A percentile compares a stretch with the other conserved stretches of the same genome.
Evolutionary conservation across 768 basidiomycete genomes (phyloP).

Genomic region (Phlebiopsis gigantea): DNA sequence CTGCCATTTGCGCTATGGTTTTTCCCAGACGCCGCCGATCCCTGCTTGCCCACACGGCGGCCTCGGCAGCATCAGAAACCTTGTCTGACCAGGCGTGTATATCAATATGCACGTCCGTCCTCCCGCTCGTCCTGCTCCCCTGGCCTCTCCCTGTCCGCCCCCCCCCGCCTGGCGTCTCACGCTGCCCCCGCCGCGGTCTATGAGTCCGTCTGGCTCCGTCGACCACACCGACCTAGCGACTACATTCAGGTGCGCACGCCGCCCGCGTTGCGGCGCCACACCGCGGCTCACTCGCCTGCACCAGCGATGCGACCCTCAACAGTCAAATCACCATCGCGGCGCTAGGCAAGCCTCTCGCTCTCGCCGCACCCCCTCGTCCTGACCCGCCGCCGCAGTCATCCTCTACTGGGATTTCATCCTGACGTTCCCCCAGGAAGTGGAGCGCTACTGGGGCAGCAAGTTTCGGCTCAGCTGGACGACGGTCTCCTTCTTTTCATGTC

Average conservation of each 20-base stretch:
- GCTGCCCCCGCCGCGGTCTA: too few relatives aligned
- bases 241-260: neutral
- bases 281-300: neutral
- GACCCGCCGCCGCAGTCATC: neutral
- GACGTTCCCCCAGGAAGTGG: neutral
- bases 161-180: too few relatives aligned
- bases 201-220: neutral
- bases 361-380: neutral
- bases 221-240: neutral
- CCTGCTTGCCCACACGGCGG: too few relatives aligned
- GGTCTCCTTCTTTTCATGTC: neutral
- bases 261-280: neutral
- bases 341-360: neutral
- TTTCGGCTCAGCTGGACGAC: neutral
- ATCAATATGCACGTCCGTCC: too few relatives aligned
- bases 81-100: too few relatives aligned
- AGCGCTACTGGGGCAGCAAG: neutral
- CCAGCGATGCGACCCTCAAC: slow-evolving; percentile 1
- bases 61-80: too few relatives aligned
- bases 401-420: slow-evolving; percentile 5
- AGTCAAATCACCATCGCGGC: neutral
- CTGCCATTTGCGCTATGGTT: too few relatives aligned
- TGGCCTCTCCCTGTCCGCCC: too few relatives aligned
- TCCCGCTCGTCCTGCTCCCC: too few relatives aligned
- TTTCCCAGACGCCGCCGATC: too few relatives aligned